Evolutionary conservation across 2,329 filamentous ascomycete species (phyloP), one percentile per base, ranked within the genome.

Genomic region (Colletotrichum echinochloae): DNA sequence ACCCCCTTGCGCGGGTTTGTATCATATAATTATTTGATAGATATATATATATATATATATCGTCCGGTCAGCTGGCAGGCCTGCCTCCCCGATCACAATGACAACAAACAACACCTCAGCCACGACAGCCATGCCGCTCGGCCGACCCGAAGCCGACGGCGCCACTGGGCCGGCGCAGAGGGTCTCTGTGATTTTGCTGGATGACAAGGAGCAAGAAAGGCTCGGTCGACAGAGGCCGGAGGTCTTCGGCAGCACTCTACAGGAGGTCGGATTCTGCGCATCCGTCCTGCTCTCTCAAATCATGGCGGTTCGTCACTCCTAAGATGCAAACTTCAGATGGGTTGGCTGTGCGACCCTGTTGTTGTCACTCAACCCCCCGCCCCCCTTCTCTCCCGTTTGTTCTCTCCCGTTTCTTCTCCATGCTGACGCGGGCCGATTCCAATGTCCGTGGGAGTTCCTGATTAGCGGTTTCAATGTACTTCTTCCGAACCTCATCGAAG

Each of bases 391-490:
- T 39, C 12, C n/a, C n/a, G n/a, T n/a, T n/a, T n/a, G n/a, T n/a
- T n/a, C n/a, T n/a, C n/a, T n/a, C n/a, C n/a, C n/a, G n/a, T n/a
- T 49, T 2, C 5, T 26, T 7, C 23, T 28, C 2, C 7, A 8
- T 30, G 30, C 48, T 51, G 14, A 51, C 26, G 18, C 8, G 48
- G 14, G 12, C 28, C 11, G 48, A 1, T 18, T 28, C 20, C 7
- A 5, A 51, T 9, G 14, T 18, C 1, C 1, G 5, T 3, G 30
- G 48, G 48, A 51, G 26, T 51, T 51, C 26, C 48, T 30, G 12
- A 51, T 51, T 23, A 51, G 26, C 11, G 51, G 61, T 37, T 64
- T 64, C 51, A 56, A 51, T 16, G 28, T 56, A 18, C 28, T 64
- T 0, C 61, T 64, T 14, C 61, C 61, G 12, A 64, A 26, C 26